Evolutionary conservation across 306 rosid genomes (phyloP).

Genomic region (Quercus cerris): DNA sequence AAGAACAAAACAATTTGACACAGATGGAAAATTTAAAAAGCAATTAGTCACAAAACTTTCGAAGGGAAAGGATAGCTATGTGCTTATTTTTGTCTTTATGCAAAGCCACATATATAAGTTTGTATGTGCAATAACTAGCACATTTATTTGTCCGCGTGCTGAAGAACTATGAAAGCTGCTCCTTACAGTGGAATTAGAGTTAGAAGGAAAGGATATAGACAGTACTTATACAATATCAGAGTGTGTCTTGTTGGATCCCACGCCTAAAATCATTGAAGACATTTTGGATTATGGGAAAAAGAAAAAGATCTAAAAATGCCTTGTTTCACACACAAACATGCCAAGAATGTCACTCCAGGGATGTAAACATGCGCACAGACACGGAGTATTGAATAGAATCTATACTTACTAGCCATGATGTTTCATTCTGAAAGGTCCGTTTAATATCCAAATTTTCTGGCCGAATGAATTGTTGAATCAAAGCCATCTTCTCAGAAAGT

Average conservation of each 20-base stretch:
- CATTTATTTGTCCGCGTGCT: no score
- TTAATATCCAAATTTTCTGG: slow-evolving; percentile 94
- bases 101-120: neutral
- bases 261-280: slow-evolving; percentile 9
- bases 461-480: slow-evolving; percentile 83
- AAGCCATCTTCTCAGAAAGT: slow-evolving; percentile 79
- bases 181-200: no score
- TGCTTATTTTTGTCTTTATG: neutral
- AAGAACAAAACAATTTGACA: neutral
- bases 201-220: no score
- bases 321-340: neutral
- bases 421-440: slow-evolving; percentile 80
- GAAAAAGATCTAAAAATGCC: neutral
- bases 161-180: no score
- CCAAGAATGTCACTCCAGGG: neutral
- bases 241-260: neutral
- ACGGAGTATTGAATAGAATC: neutral
- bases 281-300: neutral
- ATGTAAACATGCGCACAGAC: neutral
- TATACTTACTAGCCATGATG: slow-evolving; percentile 95
- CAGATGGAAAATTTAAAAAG: no score
- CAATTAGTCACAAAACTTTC: neutral
- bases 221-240: neutral
- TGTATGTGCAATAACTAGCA: neutral
- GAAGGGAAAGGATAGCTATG: neutral